phyloP scores from a whole-genome alignment of 2,329 filamentous ascomycete species.

The Hymenoscyphus scutula region DNA sequence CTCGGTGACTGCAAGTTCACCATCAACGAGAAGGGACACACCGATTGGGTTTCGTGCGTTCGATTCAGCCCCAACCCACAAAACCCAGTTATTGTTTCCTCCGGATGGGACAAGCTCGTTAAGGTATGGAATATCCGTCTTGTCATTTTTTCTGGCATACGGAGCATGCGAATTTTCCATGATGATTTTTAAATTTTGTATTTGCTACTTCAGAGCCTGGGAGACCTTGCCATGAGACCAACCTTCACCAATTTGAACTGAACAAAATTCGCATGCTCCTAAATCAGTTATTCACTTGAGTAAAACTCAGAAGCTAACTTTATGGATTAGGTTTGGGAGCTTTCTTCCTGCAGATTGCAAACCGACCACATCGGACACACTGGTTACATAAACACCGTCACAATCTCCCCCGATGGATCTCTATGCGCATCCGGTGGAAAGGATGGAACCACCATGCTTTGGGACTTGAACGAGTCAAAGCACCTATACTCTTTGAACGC shows the following conservation, averaged over 20 bases:
- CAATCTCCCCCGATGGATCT: slow-evolving; percentile 98
- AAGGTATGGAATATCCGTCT: slow-evolving; percentile 71
- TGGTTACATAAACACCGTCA: slow-evolving; percentile 99
- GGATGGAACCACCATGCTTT: slow-evolving; percentile 99
- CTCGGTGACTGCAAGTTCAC: slow-evolving; percentile 99
- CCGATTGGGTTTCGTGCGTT: slow-evolving; percentile 99
- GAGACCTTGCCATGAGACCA: slow-evolving; percentile 91
- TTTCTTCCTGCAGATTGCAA: slow-evolving; percentile 98
- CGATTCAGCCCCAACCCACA: slow-evolving; percentile 99
- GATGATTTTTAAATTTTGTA: slow-evolving; percentile 96
- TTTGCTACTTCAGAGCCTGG: slow-evolving; percentile 99
- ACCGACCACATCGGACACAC: slow-evolving; percentile 99
- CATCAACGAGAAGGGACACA: slow-evolving; percentile 99
- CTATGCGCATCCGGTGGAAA: slow-evolving; percentile 99
- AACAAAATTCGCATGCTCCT: slow-evolving; percentile 42
- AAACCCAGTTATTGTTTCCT: slow-evolving; percentile 99
- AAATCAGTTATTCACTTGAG: slow-evolving; percentile 12
- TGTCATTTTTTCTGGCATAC: slow-evolving; percentile 17
- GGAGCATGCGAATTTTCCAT: slow-evolving; percentile 53
- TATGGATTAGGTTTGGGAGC: slow-evolving; percentile 84
- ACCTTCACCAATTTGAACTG: slow-evolving; percentile 81
- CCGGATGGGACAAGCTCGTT: slow-evolving; percentile 99
- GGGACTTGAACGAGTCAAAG: slow-evolving; percentile 99
- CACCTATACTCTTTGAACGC: slow-evolving; percentile 99
- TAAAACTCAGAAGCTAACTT: slow-evolving; percentile 21